Base-by-base conservation (phyloP, 192 early-diverging fungal genomes). In the Pilaira anomala region DNA sequence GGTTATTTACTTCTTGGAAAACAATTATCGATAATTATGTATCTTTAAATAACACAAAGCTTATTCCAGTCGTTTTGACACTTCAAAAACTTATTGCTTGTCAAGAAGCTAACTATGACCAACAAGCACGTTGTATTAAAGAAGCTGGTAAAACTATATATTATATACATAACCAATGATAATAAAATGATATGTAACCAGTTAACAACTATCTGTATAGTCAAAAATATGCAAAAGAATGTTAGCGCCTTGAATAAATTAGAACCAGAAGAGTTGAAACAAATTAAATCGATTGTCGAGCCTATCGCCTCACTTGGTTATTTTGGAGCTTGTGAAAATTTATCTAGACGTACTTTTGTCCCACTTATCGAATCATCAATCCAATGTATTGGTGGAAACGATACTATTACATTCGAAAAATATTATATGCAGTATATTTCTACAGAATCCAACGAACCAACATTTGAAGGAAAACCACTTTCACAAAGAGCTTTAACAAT, bases 401-500 rank as follows among this genome's bases (percentile, higher is more conserved):
- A 54, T 21, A 2, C 21, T 18, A 30, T 53, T n/a, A 14, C 8
- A 0, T 11, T 72, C 12, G 5, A 22, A 12, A 9, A 55, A 18
- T 53, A 71, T 51, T 59, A 67, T 58, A 21, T 33, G 46, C 18
- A 33, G 59, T 65, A 62, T n/a, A 56, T 56, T 16, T 36, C 30
- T 9, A 45, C 33, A 1, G 21, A 39, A 4, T 2, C 14, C 8
- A 56, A 44, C 9, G 33, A 51, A 4, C 7, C 24, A 12, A 19
- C 28, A 13, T 65, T 63, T 7, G 19, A 40, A 2, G 30, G 24
- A 1, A 54, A 65, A 18, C 28, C 67, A 6, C 30, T 70, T 13
- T 33, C 57, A 28, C 77, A 83, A 39, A 75, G 69, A 12, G 76
- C 80, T 7, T 48, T 76, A 19, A 63, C 72, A 18, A 70, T 83